Conservation (phyloP, 2,329 filamentous ascomycete species). For the Cercospora beticola region DNA sequence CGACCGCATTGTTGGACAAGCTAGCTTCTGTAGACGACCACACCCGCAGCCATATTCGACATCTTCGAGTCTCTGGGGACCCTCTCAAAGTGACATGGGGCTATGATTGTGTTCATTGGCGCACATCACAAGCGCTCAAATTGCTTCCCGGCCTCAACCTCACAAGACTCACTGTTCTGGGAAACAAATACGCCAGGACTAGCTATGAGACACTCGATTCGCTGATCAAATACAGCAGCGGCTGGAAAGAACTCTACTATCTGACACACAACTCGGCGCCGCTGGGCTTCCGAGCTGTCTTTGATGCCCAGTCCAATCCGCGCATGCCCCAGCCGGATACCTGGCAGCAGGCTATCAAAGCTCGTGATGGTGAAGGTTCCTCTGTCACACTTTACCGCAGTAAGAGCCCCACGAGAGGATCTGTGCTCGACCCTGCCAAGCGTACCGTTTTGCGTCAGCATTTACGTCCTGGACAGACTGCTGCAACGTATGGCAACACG, state of each 20-base stretch:
- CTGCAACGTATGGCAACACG: background rate
- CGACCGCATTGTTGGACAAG: constrained; percentile 12
- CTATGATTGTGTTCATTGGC: constrained; percentile 15
- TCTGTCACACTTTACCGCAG: constrained; percentile 16
- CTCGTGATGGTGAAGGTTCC: constrained; percentile 13
- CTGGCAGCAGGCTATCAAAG: constrained; percentile 14
- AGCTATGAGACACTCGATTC: constrained; percentile 12
- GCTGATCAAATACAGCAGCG: constrained; percentile 9
- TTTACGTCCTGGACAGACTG: constrained; percentile 4
- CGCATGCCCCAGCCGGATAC: constrained; percentile 9
- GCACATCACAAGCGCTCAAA: constrained; percentile 15
- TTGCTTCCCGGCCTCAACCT: constrained; percentile 14
- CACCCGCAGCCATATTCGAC: constrained; percentile 10
- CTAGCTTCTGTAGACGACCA: background rate
- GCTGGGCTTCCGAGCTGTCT: constrained; percentile 8
- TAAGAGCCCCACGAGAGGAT: constrained; percentile 5
- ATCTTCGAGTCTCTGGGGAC: constrained; percentile 15
- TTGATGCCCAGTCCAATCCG: background rate
- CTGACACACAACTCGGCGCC: constrained; percentile 11
- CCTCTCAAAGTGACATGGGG: constrained; percentile 5
- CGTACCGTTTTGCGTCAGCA: constrained; percentile 5
- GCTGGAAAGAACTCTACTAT: constrained; percentile 14
- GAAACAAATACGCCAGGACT: background rate
- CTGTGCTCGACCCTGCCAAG: constrained; percentile 8
- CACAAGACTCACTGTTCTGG: constrained; percentile 12